Conservation (phyloP, 2,329 filamentous ascomycete species). For the Aspergillus hortae region DNA sequence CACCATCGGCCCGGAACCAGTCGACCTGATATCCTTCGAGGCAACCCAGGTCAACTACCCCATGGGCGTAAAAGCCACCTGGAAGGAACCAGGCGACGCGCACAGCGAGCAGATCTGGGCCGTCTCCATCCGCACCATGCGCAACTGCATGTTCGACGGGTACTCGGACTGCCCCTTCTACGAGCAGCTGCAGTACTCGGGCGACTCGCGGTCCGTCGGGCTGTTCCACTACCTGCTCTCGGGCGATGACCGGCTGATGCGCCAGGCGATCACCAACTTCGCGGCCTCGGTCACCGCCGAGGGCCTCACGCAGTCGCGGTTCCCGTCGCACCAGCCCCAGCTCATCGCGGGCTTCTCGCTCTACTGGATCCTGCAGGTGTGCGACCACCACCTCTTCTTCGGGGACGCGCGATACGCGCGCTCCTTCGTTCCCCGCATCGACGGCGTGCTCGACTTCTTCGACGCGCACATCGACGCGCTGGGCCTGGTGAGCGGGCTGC, state of each 20-base stretch:
- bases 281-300: conserved; percentile 23
- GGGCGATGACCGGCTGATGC: conserved; percentile 29
- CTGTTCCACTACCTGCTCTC: conserved; percentile 34
- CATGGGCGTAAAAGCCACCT: conserved; percentile 27
- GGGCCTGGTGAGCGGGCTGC: conserved; percentile 21
- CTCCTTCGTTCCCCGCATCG: conserved; percentile 21
- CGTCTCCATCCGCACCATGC: conserved; percentile 28
- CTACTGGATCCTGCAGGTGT: conserved; percentile 31
- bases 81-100: conserved; percentile 12
- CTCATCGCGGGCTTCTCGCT: conserved; percentile 29
- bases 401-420: conserved; percentile 24
- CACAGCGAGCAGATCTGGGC: conserved; percentile 26
- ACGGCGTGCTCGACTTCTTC: conserved; percentile 24
- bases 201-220: conserved; percentile 21
- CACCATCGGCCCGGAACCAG: conserved; percentile 15
- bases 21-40: conserved; percentile 23
- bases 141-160: conserved; percentile 36
- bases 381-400: conserved; percentile 30
- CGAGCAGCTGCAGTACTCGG: conserved; percentile 33
- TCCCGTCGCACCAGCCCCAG: conserved; percentile 29
- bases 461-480: conserved; percentile 14
- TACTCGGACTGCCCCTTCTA: conserved; percentile 37
- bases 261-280: conserved; percentile 32
- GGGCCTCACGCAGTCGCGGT: conserved; percentile 29
- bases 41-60: conserved; percentile 38